Percentiles rank a stretch among this genome's conserved stretches.
Conservation (phyloP, 192 early-diverging fungal species). For the Backusella australiensis region DNA sequence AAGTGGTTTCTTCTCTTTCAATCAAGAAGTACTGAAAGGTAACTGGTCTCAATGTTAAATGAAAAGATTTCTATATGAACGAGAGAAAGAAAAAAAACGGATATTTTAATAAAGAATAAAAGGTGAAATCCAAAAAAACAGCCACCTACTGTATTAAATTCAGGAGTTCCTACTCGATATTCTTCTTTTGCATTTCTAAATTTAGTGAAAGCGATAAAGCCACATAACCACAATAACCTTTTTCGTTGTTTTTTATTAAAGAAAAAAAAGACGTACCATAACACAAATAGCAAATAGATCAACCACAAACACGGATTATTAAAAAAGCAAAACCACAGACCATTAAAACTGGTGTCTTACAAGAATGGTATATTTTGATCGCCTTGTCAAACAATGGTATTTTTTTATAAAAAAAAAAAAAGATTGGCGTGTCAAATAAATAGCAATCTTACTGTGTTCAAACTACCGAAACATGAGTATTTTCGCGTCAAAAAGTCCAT, state of each 20-base stretch:
- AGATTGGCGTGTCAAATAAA: not conserved
- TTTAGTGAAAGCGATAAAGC: not conserved
- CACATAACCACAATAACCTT: not conserved
- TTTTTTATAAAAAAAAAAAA: not conserved
- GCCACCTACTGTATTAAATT: too few species aligned
- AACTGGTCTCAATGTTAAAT: too few species aligned
- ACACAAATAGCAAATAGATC: not conserved
- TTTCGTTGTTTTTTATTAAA: not conserved
- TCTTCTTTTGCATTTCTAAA: not conserved
- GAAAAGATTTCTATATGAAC: too few species aligned
- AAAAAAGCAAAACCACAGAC: not conserved
- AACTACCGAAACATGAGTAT: not conserved
- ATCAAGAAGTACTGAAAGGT: too few species aligned
- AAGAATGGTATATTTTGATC: not conserved
- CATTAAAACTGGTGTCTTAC: not conserved
- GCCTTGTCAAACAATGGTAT: conserved; percentile 1
- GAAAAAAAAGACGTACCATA: not conserved
- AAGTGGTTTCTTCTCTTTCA: too few species aligned
- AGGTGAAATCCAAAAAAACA: too few species aligned
- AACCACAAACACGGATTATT: not conserved
- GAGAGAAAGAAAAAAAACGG: too few species aligned
- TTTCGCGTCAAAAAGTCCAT: not conserved
- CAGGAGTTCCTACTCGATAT: not conserved
- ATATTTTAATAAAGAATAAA: too few species aligned
- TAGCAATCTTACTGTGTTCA: not conserved